Percentiles rank a stretch among this genome's conserved stretches.
Evolutionary conservation across 441 rosid species (phyloP).

Genomic region (Gossypium gossypioides): DNA sequence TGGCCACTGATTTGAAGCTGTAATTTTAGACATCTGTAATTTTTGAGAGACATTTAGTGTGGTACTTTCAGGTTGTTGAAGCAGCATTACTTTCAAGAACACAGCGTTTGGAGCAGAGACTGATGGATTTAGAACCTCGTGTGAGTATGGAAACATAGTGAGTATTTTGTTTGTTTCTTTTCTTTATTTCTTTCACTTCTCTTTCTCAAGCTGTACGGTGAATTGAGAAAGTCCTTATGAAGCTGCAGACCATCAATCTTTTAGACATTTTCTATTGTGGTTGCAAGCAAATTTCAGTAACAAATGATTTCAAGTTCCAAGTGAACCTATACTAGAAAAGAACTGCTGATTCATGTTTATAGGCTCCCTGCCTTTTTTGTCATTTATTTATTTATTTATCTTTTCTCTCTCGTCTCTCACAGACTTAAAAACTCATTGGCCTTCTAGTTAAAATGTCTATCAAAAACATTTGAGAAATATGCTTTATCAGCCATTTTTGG

Average conservation of each 20-base stretch:
- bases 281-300: not conserved
- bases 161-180: slow-evolving; percentile 25
- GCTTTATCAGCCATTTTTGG: not conserved
- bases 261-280: not conserved
- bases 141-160: slow-evolving; percentile 72
- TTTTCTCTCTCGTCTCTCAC: not conserved
- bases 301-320: not conserved
- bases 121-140: slow-evolving; percentile 86
- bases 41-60: slow-evolving; percentile 11
- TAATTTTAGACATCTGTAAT: not conserved
- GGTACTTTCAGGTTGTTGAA: slow-evolving; percentile 67
- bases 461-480: not conserved
- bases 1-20: not conserved
- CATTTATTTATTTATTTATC: not conserved
- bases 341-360: not conserved
- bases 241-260: not conserved
- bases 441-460: not conserved
- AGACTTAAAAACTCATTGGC: not conserved
- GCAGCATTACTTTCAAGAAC: slow-evolving; percentile 79
- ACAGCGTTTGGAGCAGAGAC: slow-evolving; percentile 73
- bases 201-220: slow-evolving; percentile 5
- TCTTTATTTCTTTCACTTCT: too few species aligned
- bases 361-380: not conserved
- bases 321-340: not conserved
- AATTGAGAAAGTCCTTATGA: not conserved